Evolutionary conservation across 2,329 filamentous ascomycete genomes (phyloP), one percentile per base, ranked within the genome.

Genomic region (Aspergillus ochraceus): DNA sequence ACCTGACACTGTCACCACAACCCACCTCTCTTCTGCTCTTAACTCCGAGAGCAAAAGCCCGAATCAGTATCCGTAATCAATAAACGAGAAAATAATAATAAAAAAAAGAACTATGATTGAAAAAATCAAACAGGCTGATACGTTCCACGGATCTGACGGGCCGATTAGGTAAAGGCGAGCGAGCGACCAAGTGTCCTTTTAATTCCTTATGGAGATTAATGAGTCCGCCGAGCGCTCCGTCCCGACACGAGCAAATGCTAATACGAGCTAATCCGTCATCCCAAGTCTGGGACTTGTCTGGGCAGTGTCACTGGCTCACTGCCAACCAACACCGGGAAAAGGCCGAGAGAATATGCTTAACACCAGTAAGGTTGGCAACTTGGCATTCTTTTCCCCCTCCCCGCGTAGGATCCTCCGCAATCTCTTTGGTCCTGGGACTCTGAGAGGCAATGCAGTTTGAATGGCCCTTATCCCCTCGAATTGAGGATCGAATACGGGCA

Each of bases 281-380:
- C 36, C 17, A 39, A 51, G 17, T 17, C 22, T n/a, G 36, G 32
- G 36, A 24, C 46, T 32, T 12, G 30, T 32, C 50, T 66, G 60
- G 60, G 58, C 59, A 68, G 61, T 63, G 64, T 66, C 65, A 49
- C 58, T 20, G 47, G 54, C 32, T 66, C 64, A 46, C 57, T 20
- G 47, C 55, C 32, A 55, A 36, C 60, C 53, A 57, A 67, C 62
- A 63, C 66, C 70, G 67, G 69, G 64, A 62, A 65, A 64, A 66
- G 61, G 52, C 70, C 66, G 68, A 66, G 65, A 60, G 56, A 58
- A 68, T 74, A 74, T 73, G 71, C 71, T 74, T 74, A 74, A 74
- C 71, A 69, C 70, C 66, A 71, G 69, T 73, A 74, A 74, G 71
- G 71, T 74, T 74, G 69, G 71, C 65, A 66, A 67, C 65, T 67